Conservation (phyloP, 495 filamentous ascomycete species). For the Penicillium robsamsonii region DNA sequence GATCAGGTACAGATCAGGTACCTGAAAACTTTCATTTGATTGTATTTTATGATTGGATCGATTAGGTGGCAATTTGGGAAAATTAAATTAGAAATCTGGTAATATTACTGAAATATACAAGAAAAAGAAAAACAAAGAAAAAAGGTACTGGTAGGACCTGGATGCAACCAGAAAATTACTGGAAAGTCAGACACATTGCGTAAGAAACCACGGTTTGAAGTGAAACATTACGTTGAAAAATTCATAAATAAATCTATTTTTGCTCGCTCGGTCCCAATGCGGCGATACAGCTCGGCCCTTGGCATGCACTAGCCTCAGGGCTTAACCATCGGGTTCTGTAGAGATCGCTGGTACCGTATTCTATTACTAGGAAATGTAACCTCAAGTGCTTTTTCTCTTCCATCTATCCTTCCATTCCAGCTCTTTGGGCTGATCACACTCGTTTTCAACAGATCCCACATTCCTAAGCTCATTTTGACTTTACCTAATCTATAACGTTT, state of each 20-base stretch:
- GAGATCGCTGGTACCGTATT: background rate
- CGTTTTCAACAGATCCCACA: conserved; percentile 13
- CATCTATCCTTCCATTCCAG: conserved; percentile 5
- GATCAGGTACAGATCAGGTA: conserved; percentile 2
- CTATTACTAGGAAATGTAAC: background rate
- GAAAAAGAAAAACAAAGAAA: background rate
- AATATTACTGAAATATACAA: background rate
- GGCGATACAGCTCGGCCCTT: conserved; percentile 4
- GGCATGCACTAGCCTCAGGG: conserved; percentile 9
- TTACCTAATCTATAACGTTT: background rate
- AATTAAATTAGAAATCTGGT: background rate
- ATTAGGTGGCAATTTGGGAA: background rate
- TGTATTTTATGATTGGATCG: background rate
- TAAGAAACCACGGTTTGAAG: background rate
- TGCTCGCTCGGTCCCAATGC: background rate
- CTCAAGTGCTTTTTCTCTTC: background rate
- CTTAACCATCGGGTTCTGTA: conserved; percentile 3
- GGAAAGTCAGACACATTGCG: background rate
- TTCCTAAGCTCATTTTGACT: background rate
- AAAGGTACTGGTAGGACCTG: background rate
- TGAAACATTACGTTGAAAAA: background rate
- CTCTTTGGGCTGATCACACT: conserved; percentile 18
- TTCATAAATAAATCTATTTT: conserved; percentile 3
- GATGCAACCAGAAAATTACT: conserved; percentile 2
- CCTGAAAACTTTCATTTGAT: background rate